A percentile compares a stretch with the other conserved stretches of the same genome.
phyloP scores from a whole-genome alignment of 116 monocot genomes.

The Zostera marina region DNA sequence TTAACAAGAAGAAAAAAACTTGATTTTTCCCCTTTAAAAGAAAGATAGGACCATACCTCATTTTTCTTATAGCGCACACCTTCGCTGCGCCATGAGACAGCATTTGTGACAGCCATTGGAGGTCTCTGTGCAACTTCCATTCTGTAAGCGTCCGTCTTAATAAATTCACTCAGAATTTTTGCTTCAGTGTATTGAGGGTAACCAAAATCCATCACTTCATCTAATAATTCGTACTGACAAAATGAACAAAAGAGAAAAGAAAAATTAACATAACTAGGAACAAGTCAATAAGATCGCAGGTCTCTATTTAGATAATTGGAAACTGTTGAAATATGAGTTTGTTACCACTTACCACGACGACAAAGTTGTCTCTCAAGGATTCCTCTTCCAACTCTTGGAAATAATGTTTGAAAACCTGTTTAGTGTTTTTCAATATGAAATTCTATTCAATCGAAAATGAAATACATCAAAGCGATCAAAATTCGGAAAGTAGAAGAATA shows the following conservation, averaged over 20 bases:
- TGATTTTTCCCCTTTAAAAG: background rate
- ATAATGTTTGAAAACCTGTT: conserved; percentile 95
- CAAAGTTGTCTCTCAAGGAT: conserved; percentile 96
- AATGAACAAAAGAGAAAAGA: conserved; percentile 1
- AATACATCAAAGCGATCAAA: background rate
- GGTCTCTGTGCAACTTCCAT: conserved; percentile 96
- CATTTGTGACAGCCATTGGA: conserved; percentile 99
- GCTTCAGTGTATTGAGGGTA: conserved; percentile 98
- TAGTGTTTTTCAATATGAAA: background rate
- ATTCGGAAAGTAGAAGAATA: conserved; percentile 1
- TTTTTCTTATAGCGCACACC: conserved; percentile 98
- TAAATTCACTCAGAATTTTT: conserved; percentile 96
- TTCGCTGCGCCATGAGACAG: conserved; percentile 98
- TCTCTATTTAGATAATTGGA: background rate
- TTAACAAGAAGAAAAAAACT: background rate
- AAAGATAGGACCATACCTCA: conserved; percentile 45
- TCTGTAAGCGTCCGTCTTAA: conserved; percentile 96
- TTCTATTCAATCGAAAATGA: no score
- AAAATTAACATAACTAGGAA: background rate
- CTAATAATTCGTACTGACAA: conserved; percentile 83
- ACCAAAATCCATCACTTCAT: conserved; percentile 99
- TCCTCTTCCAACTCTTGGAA: conserved; percentile 97
- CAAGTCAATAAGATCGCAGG: background rate
- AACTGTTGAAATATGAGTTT: background rate
- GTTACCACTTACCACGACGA: conserved; percentile 99